Base-by-base conservation (phyloP, 2,329 filamentous ascomycete species). In the Colletotrichum filicis region DNA sequence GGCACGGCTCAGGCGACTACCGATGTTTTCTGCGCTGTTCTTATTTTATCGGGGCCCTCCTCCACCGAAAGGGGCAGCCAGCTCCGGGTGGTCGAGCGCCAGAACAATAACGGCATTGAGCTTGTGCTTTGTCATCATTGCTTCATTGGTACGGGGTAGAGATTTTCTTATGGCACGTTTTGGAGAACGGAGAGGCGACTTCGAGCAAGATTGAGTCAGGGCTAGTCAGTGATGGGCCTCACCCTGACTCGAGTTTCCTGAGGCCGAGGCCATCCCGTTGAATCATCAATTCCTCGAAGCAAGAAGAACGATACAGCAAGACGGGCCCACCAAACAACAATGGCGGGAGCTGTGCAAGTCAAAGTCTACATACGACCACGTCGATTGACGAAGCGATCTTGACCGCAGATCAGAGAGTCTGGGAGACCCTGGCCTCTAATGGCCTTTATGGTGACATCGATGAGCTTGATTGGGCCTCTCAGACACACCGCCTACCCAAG, bases 111-210 rank as follows among this genome's bases (percentile, higher is more conserved):
- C 49, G 32, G 42, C 42, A 49, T 49, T 49, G 42, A 49, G 53
- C 7, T 16, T 24, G 16, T 35, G 70, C 70, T 73, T 73, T 73
- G 70, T 73, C 70, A 73, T 70, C 60, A 26, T 64, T 28, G 66
- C 60, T 35, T 65, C 32, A 56, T 56, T 26, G 57, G 32, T 22
- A 62, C 57, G 61, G 57, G 57, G 32, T 35, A 62, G 68, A 68
- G 57, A 68, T 58, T 71, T 68, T 58, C 24, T 64, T 58, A 57
- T 52, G 62, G 12, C 57, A 37, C n/a, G 22, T 19, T 30, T 35
- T 14, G 32, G 32, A 42, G 28, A 58, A 58, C 9, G 11, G 30
- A 28, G 35, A 64, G 16, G 66, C 16, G 28, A 12, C 12, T 30
- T 24, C 24, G 28, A n/a, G 30, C 12, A 35, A 22, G 30, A 30